These are phyloP conservation scores for Rhizoctonia solani DNA, from an alignment of 1,284 basidiomycete species.

Conservation along the genomic window DNA sequence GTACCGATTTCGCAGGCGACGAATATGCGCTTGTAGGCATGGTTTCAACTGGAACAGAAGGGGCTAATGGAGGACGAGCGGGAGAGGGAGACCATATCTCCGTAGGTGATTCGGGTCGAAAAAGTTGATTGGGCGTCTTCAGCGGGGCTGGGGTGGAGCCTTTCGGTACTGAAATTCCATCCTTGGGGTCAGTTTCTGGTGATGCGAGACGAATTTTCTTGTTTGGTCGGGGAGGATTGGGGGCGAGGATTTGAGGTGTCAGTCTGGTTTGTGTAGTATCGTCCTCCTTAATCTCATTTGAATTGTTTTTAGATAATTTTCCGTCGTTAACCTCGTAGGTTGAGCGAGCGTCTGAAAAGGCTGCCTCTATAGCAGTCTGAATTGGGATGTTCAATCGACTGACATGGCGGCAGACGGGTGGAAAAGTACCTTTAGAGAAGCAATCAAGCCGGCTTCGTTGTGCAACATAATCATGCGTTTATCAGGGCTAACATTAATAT, in stretches of 20 bases:
- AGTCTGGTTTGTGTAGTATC: conserved; percentile 13
- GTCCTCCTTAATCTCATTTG: no score
- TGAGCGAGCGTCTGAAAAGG: conserved; percentile 69
- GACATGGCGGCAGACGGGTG: not conserved
- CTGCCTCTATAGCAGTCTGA: conserved; percentile 61
- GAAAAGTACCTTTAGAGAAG: conserved; percentile 69
- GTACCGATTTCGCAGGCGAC: conserved; percentile 43
- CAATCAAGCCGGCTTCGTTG: conserved; percentile 80
- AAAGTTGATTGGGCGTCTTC: not conserved
- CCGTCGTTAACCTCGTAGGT: conserved; percentile 63
- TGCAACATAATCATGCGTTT: conserved; percentile 95
- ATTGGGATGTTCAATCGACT: not conserved
- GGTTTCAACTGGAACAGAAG: conserved; percentile 1
- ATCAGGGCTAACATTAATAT: conserved; percentile 96
- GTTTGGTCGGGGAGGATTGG: not conserved
- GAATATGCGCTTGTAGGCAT: not conserved
- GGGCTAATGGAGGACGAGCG: conserved; percentile 10
- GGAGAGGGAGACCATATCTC: not conserved
- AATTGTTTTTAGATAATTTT: not conserved
- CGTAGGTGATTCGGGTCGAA: not conserved
- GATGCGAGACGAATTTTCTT: conserved; percentile 24
- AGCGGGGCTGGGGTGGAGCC: not conserved
- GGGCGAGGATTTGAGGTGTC: conserved; percentile 12
- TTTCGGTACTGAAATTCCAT: no score
- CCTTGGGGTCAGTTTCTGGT: not conserved